A percentile compares a stretch with the other conserved stretches of the same genome.
phyloP scores from a whole-genome alignment of 441 rosid genomes.

The Pelargonium cotyledonis region DNA sequence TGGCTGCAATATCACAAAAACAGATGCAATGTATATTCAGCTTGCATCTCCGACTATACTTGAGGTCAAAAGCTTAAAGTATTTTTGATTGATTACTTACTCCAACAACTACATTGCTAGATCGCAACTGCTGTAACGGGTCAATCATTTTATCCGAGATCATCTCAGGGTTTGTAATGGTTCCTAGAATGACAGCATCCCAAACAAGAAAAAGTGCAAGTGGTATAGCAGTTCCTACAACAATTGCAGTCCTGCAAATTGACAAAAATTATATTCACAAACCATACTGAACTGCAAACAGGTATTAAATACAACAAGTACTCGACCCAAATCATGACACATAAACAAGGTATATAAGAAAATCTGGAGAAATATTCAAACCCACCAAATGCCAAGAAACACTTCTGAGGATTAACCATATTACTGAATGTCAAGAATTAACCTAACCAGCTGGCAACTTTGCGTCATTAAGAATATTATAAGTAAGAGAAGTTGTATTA shows the following conservation, averaged over 20 bases:
- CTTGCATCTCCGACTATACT: too few relatives aligned
- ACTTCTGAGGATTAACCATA: too few relatives aligned
- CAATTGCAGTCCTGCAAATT: slow-evolving; percentile 66
- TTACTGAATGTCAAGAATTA: too few relatives aligned
- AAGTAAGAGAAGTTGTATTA: too few relatives aligned
- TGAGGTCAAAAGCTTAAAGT: background rate
- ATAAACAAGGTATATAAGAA: too few relatives aligned
- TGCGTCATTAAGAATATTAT: too few relatives aligned
- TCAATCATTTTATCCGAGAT: slow-evolving; percentile 44
- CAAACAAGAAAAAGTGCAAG: slow-evolving; percentile 82
- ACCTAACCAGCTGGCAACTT: too few relatives aligned
- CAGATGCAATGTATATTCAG: slow-evolving; percentile 11
- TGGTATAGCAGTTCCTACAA: slow-evolving; percentile 82
- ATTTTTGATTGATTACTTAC: slow-evolving; percentile 34
- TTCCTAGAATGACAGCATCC: slow-evolving; percentile 83
- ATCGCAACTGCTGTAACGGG: slow-evolving; percentile 68
- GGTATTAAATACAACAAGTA: too few relatives aligned
- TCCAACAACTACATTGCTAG: slow-evolving; percentile 57
- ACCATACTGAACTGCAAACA: too few relatives aligned
- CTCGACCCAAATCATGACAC: too few relatives aligned
- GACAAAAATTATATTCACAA: background rate
- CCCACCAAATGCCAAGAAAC: too few relatives aligned
- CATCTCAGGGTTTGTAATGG: slow-evolving; percentile 42
- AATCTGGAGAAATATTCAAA: too few relatives aligned
- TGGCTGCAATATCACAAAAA: slow-evolving; percentile 47